A percentile compares a stretch with the other conserved stretches of the same genome.
Evolutionary conservation across 305 asterid genomes (phyloP).

Genomic region (Fraxinus angustifolia): DNA sequence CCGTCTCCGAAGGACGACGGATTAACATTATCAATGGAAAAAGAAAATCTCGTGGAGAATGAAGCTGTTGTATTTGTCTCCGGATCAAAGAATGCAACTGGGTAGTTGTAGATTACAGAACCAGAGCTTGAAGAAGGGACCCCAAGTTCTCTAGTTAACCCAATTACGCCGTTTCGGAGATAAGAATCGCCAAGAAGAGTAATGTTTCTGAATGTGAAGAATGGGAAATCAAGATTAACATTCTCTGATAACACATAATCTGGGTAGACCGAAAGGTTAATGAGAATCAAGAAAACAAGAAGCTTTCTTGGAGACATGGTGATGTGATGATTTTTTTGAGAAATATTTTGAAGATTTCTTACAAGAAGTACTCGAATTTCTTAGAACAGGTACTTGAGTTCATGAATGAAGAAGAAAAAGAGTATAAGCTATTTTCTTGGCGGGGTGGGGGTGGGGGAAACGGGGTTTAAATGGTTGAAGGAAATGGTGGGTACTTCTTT

Average conservation of each 20-base stretch:
- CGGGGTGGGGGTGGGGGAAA: constrained; percentile 38
- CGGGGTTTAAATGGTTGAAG: constrained; percentile 69
- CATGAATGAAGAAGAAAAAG: constrained; percentile 14
- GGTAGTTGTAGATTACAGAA: constrained; percentile 36
- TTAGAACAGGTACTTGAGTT: not conserved
- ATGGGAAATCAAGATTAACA: constrained; percentile 39
- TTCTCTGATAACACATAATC: constrained; percentile 12
- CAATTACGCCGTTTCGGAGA: constrained; percentile 43
- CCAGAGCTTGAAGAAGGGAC: constrained; percentile 56
- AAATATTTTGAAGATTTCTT: not conserved
- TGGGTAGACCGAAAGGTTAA: not conserved
- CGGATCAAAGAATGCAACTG: constrained; percentile 37
- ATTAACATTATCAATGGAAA: constrained; percentile 37
- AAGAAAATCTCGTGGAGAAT: constrained; percentile 42
- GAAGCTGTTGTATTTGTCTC: constrained; percentile 40
- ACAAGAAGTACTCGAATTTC: not conserved
- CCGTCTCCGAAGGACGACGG: constrained; percentile 44
- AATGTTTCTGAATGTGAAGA: constrained; percentile 38
- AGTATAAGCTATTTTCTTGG: not conserved
- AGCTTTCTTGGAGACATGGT: constrained; percentile 53
- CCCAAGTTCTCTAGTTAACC: constrained; percentile 40
- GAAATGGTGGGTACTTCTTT: constrained; percentile 31
- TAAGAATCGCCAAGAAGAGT: constrained; percentile 51
- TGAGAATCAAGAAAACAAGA: constrained; percentile 30
- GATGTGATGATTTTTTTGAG: constrained; percentile 4